Evolutionary conservation across 2,329 filamentous ascomycete genomes (phyloP), one percentile per base, ranked within the genome.

Genomic region (Phaeophleospora eucalypticola): DNA sequence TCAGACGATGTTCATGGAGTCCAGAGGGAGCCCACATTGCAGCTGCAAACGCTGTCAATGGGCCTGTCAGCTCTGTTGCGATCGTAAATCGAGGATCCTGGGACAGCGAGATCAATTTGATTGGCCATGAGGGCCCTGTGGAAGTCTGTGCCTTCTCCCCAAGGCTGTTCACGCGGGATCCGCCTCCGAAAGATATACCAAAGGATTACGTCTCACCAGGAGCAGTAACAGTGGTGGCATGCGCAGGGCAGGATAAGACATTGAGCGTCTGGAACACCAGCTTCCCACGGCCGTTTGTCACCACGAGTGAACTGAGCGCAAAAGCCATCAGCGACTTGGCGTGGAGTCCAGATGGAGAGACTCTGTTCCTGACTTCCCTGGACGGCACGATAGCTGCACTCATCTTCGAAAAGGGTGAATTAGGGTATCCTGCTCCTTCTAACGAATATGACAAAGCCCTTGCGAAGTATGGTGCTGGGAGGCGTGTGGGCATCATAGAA

Each of bases 81-180:
- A 97, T 98, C 48, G 89, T 98, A 46, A 89, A 93, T 63, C 85
- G 93, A 58, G 86, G 87, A 15, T 81, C 81, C 32, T 98, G 94
- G 93, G 89, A 95, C 61, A 89, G 89, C 54, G 89, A 98, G 62
- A 97, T 97, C 71, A 96, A 95, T 65, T 70, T 98, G 50, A 96
- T 98, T 51, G 93, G 93, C 7, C 93, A 98, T 65, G 93, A 98
- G 74, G 91, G 88, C 0, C 93, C 93, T 0, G 93, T 94, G 0
- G 93, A 98, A 70, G 93, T 98, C 2, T 96, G 91, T 73, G 88
- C 93, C 56, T 98, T 98, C 66, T 96, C 93, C 1, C 94, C 94
- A 0, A 79, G 93, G 52, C 72, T 98, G 17, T 98, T 97, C 62
- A 81, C 86, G 12, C 78, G 80, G 43, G 81, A 89, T 40, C 87